Evolutionary conservation across 1,139 yeast species (phyloP), one percentile per base, ranked within the genome.

Genomic region (Nakaseomyces nivariensis): DNA sequence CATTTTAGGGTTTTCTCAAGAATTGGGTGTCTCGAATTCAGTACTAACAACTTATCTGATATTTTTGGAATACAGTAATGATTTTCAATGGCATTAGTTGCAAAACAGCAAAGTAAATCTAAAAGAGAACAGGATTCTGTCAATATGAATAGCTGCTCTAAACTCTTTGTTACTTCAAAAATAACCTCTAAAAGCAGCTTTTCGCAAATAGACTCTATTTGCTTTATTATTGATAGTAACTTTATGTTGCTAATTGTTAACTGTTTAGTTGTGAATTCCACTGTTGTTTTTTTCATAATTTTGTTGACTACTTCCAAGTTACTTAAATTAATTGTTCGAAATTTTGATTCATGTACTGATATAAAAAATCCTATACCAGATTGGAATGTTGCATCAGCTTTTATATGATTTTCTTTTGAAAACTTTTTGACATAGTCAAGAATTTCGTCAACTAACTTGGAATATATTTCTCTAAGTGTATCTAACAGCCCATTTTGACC

Each of bases 401-500:
- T 47, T 0, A 70, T 33, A 0, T 53, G 57, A 49, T 62, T 51
- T 26, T 62, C 58, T 4, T 56, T 58, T 1, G 64, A 53, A 4
- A 71, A 37, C 0, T 48, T 38, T 0, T 59, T 59, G 1, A 70
- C 59, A 4, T 59, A 58, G 9, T 58, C 54, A 3, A 67, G 48
- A 6, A 72, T 63, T 50, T 73, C 75, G 42, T 71, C 72, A 8
- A 70, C 58, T 5, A 68, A 58, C 5, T 61, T 64, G 48, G 70
- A 67, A 48, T 74, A 73, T 0, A 74, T 53, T 51, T 69, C 68
- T 44, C 79, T 63, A 1, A 76, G 71, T 0, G 73, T 69, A 58
- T 74, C 78, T 1, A 76, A 57, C 26, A 75, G 59, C 0, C 79
- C 79, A 58, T 75, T 75, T 2, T 63, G 58, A 0, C 77, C 78